phyloP scores from a whole-genome alignment of 1,284 basidiomycete species.

The Puccinia coronata region DNA sequence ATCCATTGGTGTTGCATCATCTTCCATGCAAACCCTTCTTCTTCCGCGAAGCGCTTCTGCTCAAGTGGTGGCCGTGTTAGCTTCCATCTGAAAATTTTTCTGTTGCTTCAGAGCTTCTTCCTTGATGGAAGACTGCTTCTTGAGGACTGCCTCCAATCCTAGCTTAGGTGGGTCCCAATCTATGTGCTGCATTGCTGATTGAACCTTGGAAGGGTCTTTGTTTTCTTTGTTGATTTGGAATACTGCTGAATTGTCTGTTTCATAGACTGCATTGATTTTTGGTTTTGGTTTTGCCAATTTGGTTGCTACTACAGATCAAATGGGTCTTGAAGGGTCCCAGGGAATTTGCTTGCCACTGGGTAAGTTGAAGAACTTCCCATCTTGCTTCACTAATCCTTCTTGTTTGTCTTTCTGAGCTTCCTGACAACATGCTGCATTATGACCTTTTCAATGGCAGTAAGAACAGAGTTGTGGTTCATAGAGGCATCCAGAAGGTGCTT shows the following conservation, averaged over 20 bases:
- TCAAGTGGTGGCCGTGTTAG: background rate
- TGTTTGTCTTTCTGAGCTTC: background rate
- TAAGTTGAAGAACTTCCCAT: background rate
- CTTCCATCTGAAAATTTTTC: background rate
- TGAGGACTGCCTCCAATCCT: too few species aligned
- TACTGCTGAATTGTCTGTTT: too few species aligned
- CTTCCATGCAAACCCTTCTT: background rate
- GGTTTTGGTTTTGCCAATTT: too few species aligned
- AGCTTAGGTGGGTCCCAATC: background rate
- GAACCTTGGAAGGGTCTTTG: background rate
- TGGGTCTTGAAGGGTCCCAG: background rate
- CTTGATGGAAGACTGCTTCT: too few species aligned
- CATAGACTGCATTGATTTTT: background rate
- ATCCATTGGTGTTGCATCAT: background rate
- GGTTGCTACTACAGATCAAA: slow-evolving; percentile 1
- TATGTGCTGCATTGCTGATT: background rate
- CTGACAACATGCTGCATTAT: background rate
- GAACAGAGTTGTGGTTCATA: background rate
- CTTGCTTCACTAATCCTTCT: background rate
- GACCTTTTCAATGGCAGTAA: background rate
- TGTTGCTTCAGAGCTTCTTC: too few species aligned
- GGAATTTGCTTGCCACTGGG: background rate
- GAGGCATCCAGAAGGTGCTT: background rate
- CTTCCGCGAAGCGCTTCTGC: background rate
- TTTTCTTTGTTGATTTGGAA: background rate